A percentile compares a stretch with the other conserved stretches of the same genome.
Evolutionary conservation across 768 basidiomycete species (phyloP).

Genomic region (Scleroderma citrinum): DNA sequence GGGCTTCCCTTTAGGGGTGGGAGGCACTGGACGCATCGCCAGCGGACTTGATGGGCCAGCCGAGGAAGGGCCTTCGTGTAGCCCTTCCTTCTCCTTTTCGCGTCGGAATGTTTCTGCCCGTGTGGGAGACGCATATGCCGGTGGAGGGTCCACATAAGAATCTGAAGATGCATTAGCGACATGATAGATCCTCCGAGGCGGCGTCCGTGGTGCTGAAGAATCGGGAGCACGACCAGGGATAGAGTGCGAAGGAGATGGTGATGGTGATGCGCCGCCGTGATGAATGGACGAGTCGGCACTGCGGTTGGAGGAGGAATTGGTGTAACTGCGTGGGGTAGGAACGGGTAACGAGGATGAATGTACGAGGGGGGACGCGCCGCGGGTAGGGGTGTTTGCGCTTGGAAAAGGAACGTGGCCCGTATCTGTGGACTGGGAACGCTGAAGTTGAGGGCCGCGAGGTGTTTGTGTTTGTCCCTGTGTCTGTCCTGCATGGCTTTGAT

Average conservation of each 20-base stretch:
- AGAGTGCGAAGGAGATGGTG: slow-evolving; percentile 10
- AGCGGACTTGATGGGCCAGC: not conserved
- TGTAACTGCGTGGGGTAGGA: slow-evolving; percentile 6
- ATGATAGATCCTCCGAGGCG: slow-evolving; percentile 37
- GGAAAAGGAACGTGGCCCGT: slow-evolving; percentile 5
- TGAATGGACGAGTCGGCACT: not conserved
- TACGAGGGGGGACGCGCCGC: slow-evolving; percentile 19
- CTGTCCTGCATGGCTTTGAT: slow-evolving; percentile 10
- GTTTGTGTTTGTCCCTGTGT: slow-evolving; percentile 11
- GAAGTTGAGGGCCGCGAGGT: slow-evolving; percentile 22
- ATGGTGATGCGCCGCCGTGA: slow-evolving; percentile 2
- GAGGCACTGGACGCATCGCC: slow-evolving; percentile 15
- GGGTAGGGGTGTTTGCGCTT: not conserved
- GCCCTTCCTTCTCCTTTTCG: slow-evolving; percentile 19
- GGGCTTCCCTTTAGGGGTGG: slow-evolving; percentile 5
- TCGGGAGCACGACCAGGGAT: not conserved
- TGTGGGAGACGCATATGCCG: slow-evolving; percentile 36
- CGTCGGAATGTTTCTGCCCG: slow-evolving; percentile 5
- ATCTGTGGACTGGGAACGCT: slow-evolving; percentile 16
- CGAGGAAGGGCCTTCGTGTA: not conserved
- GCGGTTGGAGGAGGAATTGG: not conserved
- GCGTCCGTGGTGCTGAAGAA: slow-evolving; percentile 23
- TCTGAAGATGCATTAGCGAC: slow-evolving; percentile 35
- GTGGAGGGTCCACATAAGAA: slow-evolving; percentile 37
- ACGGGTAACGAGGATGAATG: slow-evolving; percentile 19